Evolutionary conservation across 106 monocot species (phyloP), one percentile per base, ranked within the genome.

Genomic region (Apostasia shenzhenica): DNA sequence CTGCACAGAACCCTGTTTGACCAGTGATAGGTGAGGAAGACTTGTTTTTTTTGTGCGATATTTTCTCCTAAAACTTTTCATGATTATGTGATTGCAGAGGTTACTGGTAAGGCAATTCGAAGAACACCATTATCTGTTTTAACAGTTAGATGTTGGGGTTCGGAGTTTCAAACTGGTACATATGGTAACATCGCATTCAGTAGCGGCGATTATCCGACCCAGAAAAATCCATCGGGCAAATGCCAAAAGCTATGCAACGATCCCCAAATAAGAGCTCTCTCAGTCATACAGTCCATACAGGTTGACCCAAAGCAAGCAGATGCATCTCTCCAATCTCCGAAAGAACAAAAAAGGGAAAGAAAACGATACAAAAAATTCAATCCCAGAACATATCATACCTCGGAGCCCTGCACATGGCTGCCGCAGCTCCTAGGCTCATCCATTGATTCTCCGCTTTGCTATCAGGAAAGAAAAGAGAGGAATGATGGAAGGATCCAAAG

Each of bases 1-100:
- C 64, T 37, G 52, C 79, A 1, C 80, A 77, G 70, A 87, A 91
- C 55, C 91, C 87, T 8, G 53, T 75, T 8, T 94, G 94, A 91
- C 94, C 91, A 2, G 94, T 94, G 47, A 87, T 94, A 40, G 94
- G 91, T 94, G 69, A 73, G 78, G 7, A 60, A 53, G 38, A 26
- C 26, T 26, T 26, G 26, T 59, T 41, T 39, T 37, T 59, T 59
- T n/a, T 0, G 9, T 39, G 8, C 7, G 41, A 59, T 39, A 59
- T 26, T 26, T 26, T 26, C 26, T 26, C 26, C 26, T 26, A 26
- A 26, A 26, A 26, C 26, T 26, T 26, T 26, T 26, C 26, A 26
- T 26, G 26, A 26, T 26, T 26, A 26, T 26, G 26, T 26, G 26
- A 26, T 26, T 26, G 26, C 26, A 26, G 26, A 26, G 26, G 26